These are phyloP conservation scores for Cystobasidium pallidum DNA, from an alignment of 1,284 basidiomycete species.

Conservation along the genomic window DNA sequence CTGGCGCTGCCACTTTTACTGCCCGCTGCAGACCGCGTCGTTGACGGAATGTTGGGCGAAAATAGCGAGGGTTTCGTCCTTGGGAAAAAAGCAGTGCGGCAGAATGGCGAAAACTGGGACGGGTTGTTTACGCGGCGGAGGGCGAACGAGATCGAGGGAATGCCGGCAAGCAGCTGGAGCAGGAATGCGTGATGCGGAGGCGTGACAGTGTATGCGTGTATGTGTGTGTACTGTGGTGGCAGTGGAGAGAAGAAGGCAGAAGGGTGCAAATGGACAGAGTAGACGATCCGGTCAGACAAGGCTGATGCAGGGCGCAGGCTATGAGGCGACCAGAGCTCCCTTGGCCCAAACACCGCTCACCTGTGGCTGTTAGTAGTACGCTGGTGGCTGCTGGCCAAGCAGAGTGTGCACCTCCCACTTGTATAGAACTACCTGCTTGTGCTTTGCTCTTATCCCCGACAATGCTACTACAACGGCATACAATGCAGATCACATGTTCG, in stretches of 20 bases:
- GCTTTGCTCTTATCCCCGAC: too few relatives aligned
- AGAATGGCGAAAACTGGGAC: not conserved
- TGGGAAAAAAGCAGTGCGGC: too few relatives aligned
- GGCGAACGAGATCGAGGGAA: not conserved
- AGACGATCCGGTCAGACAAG: not conserved
- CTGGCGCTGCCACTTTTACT: not conserved
- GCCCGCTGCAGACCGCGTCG: not conserved
- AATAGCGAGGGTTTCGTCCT: not conserved
- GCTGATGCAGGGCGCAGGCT: not conserved
- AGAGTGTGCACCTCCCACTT: too few relatives aligned
- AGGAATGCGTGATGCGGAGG: not conserved
- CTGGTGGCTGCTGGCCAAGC: too few relatives aligned
- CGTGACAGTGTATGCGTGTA: not conserved
- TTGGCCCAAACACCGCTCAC: too few relatives aligned
- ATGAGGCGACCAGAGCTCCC: not conserved
- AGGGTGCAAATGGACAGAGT: not conserved
- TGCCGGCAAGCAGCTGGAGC: not conserved
- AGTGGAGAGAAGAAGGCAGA: not conserved
- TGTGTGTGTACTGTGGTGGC: not conserved
- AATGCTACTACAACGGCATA: too few relatives aligned
- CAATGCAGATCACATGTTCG: too few relatives aligned
- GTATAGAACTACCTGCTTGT: too few relatives aligned
- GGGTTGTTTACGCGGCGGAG: constrained; percentile 11
- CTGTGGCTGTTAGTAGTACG: not conserved
- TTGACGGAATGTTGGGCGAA: constrained; percentile 42